phyloP scores from a whole-genome alignment of 129 eudicot species.

The Arctium minus region DNA sequence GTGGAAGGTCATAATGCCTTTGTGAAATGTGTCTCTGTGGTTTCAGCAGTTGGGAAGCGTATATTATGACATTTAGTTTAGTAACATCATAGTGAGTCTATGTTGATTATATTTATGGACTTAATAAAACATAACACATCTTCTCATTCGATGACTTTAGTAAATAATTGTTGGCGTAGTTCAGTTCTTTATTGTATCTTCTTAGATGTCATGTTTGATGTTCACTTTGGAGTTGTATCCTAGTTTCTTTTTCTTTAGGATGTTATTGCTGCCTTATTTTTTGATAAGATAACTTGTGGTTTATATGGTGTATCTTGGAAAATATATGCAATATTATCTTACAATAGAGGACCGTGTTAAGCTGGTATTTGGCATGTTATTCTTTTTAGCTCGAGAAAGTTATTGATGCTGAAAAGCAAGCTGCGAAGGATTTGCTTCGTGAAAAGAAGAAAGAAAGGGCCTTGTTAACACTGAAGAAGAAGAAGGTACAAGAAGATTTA shows the following conservation, averaged over 20 bases:
- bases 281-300: neutral
- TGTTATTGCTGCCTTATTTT: neutral
- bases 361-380: neutral
- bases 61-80: too few species aligned
- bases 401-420: constrained; percentile 96
- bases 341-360: neutral
- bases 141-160: neutral
- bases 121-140: too few species aligned
- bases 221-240: neutral
- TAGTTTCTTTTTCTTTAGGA: neutral
- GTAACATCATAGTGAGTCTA: too few species aligned
- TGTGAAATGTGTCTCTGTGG: too few species aligned
- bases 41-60: too few species aligned
- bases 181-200: too few species aligned
- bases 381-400: constrained; percentile 78
- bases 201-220: neutral
- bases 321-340: neutral
- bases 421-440: constrained; percentile 89
- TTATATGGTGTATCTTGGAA: neutral
- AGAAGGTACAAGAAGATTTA: constrained; percentile 92
- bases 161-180: too few species aligned
- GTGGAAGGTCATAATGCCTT: too few species aligned
- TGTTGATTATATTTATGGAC: too few species aligned
- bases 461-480: constrained; percentile 78
- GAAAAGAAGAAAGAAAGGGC: constrained; percentile 98